Percentiles rank a stretch among this genome's conserved stretches.
Evolutionary conservation across 345 rosid species (phyloP).

Genomic region (Geranium rotundifolium): DNA sequence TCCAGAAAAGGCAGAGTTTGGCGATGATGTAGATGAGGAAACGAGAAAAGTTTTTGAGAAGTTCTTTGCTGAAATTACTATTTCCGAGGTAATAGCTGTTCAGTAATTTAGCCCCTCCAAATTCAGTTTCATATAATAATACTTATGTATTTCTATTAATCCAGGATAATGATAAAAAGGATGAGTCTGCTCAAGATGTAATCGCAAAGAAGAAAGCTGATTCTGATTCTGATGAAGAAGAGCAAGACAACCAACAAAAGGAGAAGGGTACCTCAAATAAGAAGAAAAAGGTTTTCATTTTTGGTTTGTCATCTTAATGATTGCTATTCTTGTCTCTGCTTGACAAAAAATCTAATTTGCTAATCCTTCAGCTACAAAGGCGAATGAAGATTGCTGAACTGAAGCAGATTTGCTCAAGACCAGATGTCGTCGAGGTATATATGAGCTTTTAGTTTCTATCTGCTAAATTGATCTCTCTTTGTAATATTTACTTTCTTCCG

Average conservation of each 20-base stretch:
- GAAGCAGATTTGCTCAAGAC: slow-evolving; percentile 88
- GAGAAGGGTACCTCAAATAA: slow-evolving; percentile 69
- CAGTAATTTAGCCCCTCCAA: neutral
- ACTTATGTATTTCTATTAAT: neutral
- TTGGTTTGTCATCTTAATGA: neutral
- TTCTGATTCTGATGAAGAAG: slow-evolving; percentile 76
- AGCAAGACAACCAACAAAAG: slow-evolving; percentile 51
- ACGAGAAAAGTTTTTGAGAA: slow-evolving; percentile 71
- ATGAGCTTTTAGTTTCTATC: neutral
- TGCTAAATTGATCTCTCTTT: neutral
- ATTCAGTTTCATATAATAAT: neutral
- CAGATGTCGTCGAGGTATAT: slow-evolving; percentile 96
- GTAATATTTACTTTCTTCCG: neutral
- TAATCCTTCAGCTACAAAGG: slow-evolving; percentile 55
- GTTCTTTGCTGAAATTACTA: slow-evolving; percentile 48
- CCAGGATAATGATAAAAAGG: slow-evolving; percentile 54
- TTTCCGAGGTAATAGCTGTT: slow-evolving; percentile 39
- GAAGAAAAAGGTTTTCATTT: slow-evolving; percentile 38
- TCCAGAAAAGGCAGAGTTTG: slow-evolving; percentile 76
- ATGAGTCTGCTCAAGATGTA: slow-evolving; percentile 51
- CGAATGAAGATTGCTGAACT: slow-evolving; percentile 93
- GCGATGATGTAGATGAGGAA: slow-evolving; percentile 69
- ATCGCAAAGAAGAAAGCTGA: slow-evolving; percentile 50
- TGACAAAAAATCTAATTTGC: slow-evolving; percentile 1
- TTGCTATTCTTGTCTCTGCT: slow-evolving; percentile 2